Evolutionary conservation across 1,139 yeast genomes (phyloP), one percentile per base, ranked within the genome.

Genomic region (Petasospora fabianii): DNA sequence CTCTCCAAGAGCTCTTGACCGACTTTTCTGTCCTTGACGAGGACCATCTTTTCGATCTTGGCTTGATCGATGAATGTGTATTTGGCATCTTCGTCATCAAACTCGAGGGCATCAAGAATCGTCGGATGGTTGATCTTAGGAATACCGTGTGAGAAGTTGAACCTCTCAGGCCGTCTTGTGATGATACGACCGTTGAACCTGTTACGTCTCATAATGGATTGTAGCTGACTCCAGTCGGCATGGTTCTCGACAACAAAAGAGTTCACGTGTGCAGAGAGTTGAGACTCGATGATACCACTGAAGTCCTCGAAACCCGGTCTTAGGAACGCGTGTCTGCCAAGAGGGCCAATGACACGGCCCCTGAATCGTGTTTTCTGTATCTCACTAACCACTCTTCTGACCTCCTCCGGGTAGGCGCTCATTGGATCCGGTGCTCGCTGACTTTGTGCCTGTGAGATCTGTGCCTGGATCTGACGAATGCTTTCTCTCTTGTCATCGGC

Each of bases 321-420:
- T 13, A 92, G 65, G 9, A 74, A 68, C 3, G 88, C 68, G 43
- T 66, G 66, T 8, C 69, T 53, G 0, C 97, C 97, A 1, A 90
- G 44, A 0, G 99, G 99, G 0, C 98, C 98, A n/a, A 84, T 59
- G 0, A 95, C 95, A 17, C 51, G 54, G 3, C 57, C 49, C 16
- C 65, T 68, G 70, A 84, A 64, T 30, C 53, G 42, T 7, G 56
- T 49, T 7, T 51, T 48, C 15, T 64, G 54, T 11, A 85, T 74
- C 2, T 64, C 74, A 2, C 53, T 48, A 9, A 82, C 52, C 6
- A 77, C 61, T 1, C 42, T 36, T 17, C 58, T 62, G 60, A 79
- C 70, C 13, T 61, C 61, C 1, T 49, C 43, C 5, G 77, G 80
- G 70, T 76, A 83, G 1, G 80, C 74, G 2, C 47, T 39, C 12